Conservation (phyloP, 2,329 filamentous ascomycete species). For the Rhynchosporium secalis region DNA sequence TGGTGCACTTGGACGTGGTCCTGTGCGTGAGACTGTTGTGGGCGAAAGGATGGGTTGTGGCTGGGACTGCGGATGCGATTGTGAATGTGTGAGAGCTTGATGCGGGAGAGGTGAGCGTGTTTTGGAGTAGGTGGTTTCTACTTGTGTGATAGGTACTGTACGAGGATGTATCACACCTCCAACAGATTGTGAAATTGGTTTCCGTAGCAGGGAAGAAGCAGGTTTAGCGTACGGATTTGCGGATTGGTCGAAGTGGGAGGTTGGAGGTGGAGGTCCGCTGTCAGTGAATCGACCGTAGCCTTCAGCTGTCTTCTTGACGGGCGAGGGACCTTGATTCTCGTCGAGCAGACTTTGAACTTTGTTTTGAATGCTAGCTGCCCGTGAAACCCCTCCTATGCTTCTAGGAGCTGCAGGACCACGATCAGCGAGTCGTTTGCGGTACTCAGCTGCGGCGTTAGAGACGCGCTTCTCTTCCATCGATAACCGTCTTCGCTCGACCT, state of each 20-base stretch:
- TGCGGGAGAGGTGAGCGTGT: conserved; percentile 26
- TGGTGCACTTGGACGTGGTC: conserved; percentile 53
- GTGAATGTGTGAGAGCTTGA: conserved; percentile 10
- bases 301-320: conserved; percentile 70
- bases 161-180: conserved; percentile 26
- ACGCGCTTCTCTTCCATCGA: conserved; percentile 89
- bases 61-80: conserved; percentile 18
- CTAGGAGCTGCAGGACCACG: conserved; percentile 55
- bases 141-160: conserved; percentile 27
- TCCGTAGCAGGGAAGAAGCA: conserved; percentile 42
- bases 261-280: conserved; percentile 20
- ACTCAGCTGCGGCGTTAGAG: conserved; percentile 84
- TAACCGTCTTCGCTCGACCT: conserved; percentile 79
- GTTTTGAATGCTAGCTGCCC: conserved; percentile 85
- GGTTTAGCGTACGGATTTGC: conserved; percentile 36
- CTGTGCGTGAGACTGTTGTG: conserved; percentile 37
- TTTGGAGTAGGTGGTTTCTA: conserved; percentile 34
- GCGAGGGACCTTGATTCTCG: conserved; percentile 66
- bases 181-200: conserved; percentile 45
- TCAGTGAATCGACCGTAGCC: conserved; percentile 89
- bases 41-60: conserved; percentile 26
- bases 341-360: conserved; percentile 83
- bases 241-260: conserved; percentile 26
- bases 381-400: conserved; percentile 58
- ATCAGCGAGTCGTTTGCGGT: conserved; percentile 71